A percentile compares a stretch with the other conserved stretches of the same genome.
These are phyloP conservation scores for Haematococcus lacustris DNA, from an alignment of 139 green algal species.

Conservation along the genomic window DNA sequence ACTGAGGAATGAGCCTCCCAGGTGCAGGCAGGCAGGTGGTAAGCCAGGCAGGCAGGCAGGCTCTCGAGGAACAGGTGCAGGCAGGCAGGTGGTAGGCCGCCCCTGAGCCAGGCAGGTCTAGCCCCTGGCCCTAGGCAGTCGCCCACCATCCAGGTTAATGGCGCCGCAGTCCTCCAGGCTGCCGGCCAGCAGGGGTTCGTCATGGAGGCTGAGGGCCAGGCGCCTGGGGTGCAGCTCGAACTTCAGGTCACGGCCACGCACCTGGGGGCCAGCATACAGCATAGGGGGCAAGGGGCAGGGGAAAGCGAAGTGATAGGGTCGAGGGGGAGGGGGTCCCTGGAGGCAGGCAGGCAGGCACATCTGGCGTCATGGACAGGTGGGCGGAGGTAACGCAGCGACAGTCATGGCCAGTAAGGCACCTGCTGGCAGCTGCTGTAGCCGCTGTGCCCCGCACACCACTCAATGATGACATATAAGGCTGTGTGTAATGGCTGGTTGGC, in stretches of 20 bases:
- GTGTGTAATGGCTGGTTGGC: neutral
- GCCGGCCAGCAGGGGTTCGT: conserved; percentile 1
- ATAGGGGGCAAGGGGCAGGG: neutral
- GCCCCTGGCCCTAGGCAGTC: no score
- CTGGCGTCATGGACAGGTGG: neutral
- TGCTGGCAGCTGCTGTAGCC: neutral
- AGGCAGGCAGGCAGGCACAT: no score
- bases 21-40: no score
- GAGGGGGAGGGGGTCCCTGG: neutral
- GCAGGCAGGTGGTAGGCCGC: no score
- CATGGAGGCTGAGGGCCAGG: neutral
- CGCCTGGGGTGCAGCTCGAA: conserved; percentile 14
- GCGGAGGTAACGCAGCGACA: neutral
- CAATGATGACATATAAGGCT: no score
- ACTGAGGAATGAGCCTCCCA: no score
- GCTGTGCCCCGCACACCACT: no score
- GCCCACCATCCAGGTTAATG: conserved; percentile 1
- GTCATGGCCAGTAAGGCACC: neutral
- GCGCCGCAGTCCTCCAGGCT: neutral
- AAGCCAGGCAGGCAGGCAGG: no score
- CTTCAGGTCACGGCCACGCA: conserved; percentile 1
- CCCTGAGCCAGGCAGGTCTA: no score
- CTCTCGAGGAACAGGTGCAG: no score
- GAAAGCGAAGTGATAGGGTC: neutral
- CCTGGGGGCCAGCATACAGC: no score